Conservation (phyloP, 2,329 filamentous ascomycete genomes). For the Fusarium vanettenii region DNA sequence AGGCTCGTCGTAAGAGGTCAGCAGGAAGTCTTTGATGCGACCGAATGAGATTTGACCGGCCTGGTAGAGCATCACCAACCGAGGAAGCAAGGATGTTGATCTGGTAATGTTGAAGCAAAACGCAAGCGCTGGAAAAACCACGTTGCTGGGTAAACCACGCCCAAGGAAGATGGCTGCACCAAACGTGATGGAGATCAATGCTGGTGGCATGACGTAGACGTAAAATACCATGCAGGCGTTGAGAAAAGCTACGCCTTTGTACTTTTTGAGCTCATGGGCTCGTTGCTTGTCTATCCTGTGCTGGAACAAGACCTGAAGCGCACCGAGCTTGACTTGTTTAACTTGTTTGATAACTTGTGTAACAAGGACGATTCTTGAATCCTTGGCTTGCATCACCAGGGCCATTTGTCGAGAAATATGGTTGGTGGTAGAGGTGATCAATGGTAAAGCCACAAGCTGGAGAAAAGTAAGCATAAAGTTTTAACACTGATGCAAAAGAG, state of each 20-base stretch:
- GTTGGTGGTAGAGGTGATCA: not conserved
- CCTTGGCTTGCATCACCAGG: not conserved
- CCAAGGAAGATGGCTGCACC: not conserved
- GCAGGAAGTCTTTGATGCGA: not conserved
- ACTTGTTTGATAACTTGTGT: not conserved
- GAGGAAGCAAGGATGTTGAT: not conserved
- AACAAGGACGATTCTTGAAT: not conserved
- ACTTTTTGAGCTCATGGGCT: not conserved
- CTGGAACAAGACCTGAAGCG: not conserved
- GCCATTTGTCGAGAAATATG: not conserved
- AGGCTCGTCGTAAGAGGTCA: not conserved
- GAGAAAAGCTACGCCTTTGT: not conserved
- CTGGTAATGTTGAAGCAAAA: not conserved
- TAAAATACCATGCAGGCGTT: not conserved
- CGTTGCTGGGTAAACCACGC: not conserved
- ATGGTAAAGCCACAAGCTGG: not conserved
- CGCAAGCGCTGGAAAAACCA: not conserved
- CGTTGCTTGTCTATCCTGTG: not conserved
- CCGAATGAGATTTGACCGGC: not conserved
- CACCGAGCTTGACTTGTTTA: not conserved
- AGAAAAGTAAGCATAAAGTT: not conserved
- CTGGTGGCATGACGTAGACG: not conserved
- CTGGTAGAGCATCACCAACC: not conserved
- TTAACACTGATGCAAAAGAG: fast-evolving
- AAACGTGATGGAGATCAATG: not conserved